Evolutionary conservation across 2,329 filamentous ascomycete genomes (phyloP).

Genomic region (Stenocarpella maydis): DNA sequence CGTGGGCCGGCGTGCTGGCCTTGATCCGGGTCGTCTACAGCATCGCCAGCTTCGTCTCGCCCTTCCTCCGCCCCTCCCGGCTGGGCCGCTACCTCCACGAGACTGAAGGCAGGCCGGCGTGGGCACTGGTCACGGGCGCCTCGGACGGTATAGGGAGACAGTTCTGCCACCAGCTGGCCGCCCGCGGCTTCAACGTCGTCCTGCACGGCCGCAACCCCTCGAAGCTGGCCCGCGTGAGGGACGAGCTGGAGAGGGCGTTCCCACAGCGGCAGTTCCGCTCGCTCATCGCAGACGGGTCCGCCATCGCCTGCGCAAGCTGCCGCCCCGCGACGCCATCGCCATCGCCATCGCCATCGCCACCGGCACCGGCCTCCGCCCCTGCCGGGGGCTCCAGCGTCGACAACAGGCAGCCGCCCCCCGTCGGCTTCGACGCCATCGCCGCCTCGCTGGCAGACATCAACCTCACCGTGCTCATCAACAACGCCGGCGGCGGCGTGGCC

Average conservation of each 20-base stretch:
- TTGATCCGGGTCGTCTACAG: slow-evolving; percentile 35
- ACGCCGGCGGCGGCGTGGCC: slow-evolving; percentile 55
- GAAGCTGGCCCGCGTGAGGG: slow-evolving; percentile 55
- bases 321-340: slow-evolving; percentile 1
- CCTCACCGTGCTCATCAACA: slow-evolving; percentile 65
- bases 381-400: neutral
- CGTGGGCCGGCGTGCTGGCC: slow-evolving; percentile 17
- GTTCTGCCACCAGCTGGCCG: slow-evolving; percentile 60
- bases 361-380: neutral
- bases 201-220: slow-evolving; percentile 62
- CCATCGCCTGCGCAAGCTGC: slow-evolving; percentile 24
- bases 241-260: slow-evolving; percentile 49
- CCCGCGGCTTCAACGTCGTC: slow-evolving; percentile 62
- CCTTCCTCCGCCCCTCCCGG: slow-evolving; percentile 33
- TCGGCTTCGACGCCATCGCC: slow-evolving; percentile 39
- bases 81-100: slow-evolving; percentile 40
- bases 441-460: slow-evolving; percentile 46
- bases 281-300: slow-evolving; percentile 54
- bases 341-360: too few species aligned
- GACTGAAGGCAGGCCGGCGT: slow-evolving; percentile 41
- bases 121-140: slow-evolving; percentile 61
- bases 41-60: slow-evolving; percentile 20
- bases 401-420: slow-evolving; percentile 28
- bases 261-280: slow-evolving; percentile 50
- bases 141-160: slow-evolving; percentile 63